Evolutionary conservation across 2,329 filamentous ascomycete genomes (phyloP).

Genomic region (Fusarium nelsonii): DNA sequence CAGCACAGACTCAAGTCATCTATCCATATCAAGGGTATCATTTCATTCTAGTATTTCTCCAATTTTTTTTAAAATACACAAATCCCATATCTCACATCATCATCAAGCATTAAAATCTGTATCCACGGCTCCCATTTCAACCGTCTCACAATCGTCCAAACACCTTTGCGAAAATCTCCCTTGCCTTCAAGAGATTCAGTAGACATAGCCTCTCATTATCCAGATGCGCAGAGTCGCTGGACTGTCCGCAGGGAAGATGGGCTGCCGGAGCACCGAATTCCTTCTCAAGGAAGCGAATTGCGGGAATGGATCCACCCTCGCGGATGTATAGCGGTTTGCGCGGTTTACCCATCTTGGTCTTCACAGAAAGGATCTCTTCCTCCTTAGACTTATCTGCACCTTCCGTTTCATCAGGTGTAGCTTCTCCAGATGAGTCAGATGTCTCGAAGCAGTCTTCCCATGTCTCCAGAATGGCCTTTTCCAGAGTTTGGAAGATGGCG

Average conservation of each 20-base stretch:
- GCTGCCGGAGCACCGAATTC: slow-evolving; percentile 92
- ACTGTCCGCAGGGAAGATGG: slow-evolving; percentile 93
- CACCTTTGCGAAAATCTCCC: slow-evolving; percentile 89
- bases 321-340: slow-evolving; percentile 89
- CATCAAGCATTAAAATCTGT: not conserved
- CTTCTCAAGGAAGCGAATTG: slow-evolving; percentile 93
- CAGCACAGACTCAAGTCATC: not conserved
- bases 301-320: slow-evolving; percentile 94
- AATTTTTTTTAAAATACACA: slow-evolving; percentile 16
- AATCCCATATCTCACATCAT: slow-evolving; percentile 14
- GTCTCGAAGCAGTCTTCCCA: slow-evolving; percentile 74
- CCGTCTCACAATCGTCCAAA: slow-evolving; percentile 73
- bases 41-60: slow-evolving; percentile 13
- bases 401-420: slow-evolving; percentile 16
- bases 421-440: slow-evolving; percentile 23
- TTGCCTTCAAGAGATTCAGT: slow-evolving; percentile 88
- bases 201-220: slow-evolving; percentile 94
- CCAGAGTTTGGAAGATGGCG: slow-evolving; percentile 89
- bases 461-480: slow-evolving; percentile 84
- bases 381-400: slow-evolving; percentile 33
- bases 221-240: slow-evolving; percentile 92
- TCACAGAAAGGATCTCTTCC: slow-evolving; percentile 38
- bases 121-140: not conserved
- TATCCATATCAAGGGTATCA: slow-evolving; percentile 32
- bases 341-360: slow-evolving; percentile 48